Evolutionary conservation across 306 rosid species (phyloP).

Genomic region (Cucumis melo): DNA sequence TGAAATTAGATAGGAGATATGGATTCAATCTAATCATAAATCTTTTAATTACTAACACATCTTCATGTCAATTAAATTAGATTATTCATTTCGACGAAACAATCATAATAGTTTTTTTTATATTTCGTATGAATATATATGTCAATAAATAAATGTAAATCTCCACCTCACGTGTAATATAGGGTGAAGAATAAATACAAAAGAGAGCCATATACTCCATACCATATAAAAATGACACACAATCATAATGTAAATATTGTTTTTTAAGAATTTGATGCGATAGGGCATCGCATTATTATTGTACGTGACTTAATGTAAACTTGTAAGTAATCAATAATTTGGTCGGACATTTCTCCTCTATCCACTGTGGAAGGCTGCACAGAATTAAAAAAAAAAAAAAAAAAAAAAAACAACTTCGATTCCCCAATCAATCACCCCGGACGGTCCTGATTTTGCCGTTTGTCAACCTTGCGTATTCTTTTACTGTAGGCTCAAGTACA

Average conservation of each 20-base stretch:
- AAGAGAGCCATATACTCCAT: background rate
- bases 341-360: background rate
- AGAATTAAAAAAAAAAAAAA: too few relatives aligned
- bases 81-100: too few relatives aligned
- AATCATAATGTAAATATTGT: background rate
- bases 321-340: background rate
- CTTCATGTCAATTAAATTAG: too few relatives aligned
- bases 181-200: background rate
- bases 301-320: background rate
- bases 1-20: too few relatives aligned
- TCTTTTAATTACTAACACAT: too few relatives aligned
- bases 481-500: background rate
- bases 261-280: background rate
- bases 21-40: too few relatives aligned
- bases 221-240: background rate
- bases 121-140: too few relatives aligned
- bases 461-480: background rate
- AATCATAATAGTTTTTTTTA: too few relatives aligned
- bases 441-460: background rate
- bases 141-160: too few relatives aligned
- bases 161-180: background rate
- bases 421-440: too few relatives aligned
- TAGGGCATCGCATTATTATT: background rate
- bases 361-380: background rate
- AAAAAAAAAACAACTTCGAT: background rate